These are phyloP conservation scores for Plasmodium malariae DNA, from an alignment of 169 alveolate species.

Conservation along the genomic window DNA sequence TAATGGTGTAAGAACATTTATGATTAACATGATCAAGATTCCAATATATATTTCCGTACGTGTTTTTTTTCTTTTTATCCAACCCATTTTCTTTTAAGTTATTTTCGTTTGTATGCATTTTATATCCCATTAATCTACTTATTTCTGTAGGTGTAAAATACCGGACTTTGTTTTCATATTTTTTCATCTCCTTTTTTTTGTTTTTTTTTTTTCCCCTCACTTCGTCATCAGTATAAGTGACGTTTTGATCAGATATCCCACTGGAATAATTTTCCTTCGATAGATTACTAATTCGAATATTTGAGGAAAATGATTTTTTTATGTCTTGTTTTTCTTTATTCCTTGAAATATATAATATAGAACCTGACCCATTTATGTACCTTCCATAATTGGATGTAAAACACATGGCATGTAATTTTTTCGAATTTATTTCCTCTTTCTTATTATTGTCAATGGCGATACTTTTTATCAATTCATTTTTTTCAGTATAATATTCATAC, in stretches of 20 bases:
- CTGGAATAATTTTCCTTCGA: neutral
- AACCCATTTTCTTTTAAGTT: neutral
- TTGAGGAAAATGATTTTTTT: neutral
- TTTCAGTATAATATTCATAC: constrained; percentile 5
- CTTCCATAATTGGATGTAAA: constrained; percentile 73
- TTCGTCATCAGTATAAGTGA: neutral
- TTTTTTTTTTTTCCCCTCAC: neutral
- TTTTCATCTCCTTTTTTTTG: constrained; percentile 23
- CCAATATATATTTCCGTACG: constrained; percentile 68
- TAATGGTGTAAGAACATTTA: constrained; percentile 40
- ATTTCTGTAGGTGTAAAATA: constrained; percentile 74
- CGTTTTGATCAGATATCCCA: neutral
- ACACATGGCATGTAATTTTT: constrained; percentile 42
- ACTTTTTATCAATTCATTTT: constrained; percentile 7
- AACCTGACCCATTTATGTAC: constrained; percentile 73
- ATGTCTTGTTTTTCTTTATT: neutral
- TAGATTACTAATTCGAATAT: neutral
- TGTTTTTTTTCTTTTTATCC: constrained; percentile 16
- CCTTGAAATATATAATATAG: constrained; percentile 30
- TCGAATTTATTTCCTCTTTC: neutral
- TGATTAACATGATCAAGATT: constrained; percentile 69
- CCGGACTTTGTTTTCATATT: constrained; percentile 46
- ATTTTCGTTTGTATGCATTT: constrained; percentile 31
- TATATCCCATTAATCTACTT: constrained; percentile 72
- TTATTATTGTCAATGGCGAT: neutral